A percentile compares a stretch with the other conserved stretches of the same genome.
Evolutionary conservation across 2,329 filamentous ascomycete species (phyloP).

Genomic region (Zalaria obscura): DNA sequence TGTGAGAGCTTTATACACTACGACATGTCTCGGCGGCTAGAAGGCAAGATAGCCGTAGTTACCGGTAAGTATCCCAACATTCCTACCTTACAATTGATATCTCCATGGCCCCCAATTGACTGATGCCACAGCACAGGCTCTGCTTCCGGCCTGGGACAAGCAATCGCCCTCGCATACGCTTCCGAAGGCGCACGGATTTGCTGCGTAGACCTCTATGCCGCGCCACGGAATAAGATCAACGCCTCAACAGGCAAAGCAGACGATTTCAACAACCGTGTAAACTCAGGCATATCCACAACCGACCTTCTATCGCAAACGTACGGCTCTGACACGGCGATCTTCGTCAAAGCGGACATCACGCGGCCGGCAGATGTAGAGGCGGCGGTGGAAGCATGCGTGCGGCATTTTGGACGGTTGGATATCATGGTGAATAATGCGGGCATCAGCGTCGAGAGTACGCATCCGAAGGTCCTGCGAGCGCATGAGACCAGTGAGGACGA

Average conservation of each 20-base stretch:
- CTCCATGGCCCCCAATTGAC: neutral
- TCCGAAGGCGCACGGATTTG: constrained; percentile 15
- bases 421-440: constrained; percentile 23
- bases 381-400: constrained; percentile 13
- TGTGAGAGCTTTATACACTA: no score
- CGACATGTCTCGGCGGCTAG: neutral
- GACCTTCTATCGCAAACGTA: constrained; percentile 7
- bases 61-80: neutral
- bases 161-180: constrained; percentile 14
- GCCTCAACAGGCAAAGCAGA: constrained; percentile 16
- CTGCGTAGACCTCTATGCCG: constrained; percentile 17
- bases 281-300: constrained; percentile 6
- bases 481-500: constrained; percentile 18
- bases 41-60: neutral
- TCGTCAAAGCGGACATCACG: constrained; percentile 19
- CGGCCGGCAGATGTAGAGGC: constrained; percentile 12
- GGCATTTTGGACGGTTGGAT: constrained; percentile 18
- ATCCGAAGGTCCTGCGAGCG: constrained; percentile 11
- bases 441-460: constrained; percentile 18
- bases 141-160: constrained; percentile 16
- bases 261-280: constrained; percentile 13
- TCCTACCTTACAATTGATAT: neutral
- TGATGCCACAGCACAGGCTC: constrained; percentile 8
- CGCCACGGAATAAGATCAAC: constrained; percentile 15
- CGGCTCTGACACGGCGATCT: constrained; percentile 10